Base-by-base conservation (phyloP, 2,329 filamentous ascomycete genomes). In the Tolypocladium sp. region DNA sequence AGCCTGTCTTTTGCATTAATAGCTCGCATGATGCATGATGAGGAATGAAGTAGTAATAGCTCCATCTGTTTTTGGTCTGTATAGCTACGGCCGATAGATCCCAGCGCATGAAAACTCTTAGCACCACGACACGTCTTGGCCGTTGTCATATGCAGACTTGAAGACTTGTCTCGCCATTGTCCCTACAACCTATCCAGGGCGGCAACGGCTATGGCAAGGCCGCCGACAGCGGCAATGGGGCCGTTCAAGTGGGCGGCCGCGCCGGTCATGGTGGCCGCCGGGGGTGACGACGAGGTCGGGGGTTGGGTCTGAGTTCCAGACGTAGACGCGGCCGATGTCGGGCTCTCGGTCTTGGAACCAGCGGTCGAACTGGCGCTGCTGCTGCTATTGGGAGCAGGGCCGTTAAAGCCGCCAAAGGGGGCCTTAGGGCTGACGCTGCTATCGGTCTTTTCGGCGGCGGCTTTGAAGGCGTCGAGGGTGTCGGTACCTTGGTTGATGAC, bases 401-500 rank as follows among this genome's bases (percentile, higher is more conserved):
- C 49, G 30, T 37, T 53, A 10, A 33, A n/a, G 51, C 51, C 51
- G 30, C 51, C 51, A 37, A 35, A 54, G 2, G 49, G 49, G 13
- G 20, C 3, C 61, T 66, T 37, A 6, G 55, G 55, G 22, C 4
- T 33, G 42, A 42, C 40, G 44, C 37, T 60, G 5, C 56, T 57
- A 51, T 41, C 52, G 35, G 55, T 55, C 7, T 61, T 63, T 25
- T 13, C 58, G 9, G 64, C 63, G 13, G 60, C 58, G 33, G 37
- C 56, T 54, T 58, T 61, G 58, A 60, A 67, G 8, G 54, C 40
- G n/a, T 44, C 54, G 37, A 66, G 62, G 2, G 63, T 67, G 55
- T 61, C 44, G 41, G 64, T 46, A 27, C 37, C 59, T 41, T 64
- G 58, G 58, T 70, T 70, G 61, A 70, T 65, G 35, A 66, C 67